Evolutionary conservation across 116 monocot genomes (phyloP).

Genomic region (Dioscorea cayenensis): DNA sequence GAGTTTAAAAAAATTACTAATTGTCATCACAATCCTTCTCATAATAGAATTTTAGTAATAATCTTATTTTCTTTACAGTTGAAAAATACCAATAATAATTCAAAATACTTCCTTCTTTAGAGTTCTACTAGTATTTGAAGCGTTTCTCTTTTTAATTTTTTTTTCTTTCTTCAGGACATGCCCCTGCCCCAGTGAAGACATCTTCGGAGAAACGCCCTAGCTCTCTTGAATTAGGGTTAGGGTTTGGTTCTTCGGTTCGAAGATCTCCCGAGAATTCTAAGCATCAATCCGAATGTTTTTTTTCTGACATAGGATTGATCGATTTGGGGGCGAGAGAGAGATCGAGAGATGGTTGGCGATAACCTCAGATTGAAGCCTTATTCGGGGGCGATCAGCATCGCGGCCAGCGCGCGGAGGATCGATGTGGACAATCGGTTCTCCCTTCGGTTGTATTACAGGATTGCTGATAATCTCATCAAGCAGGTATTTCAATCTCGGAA

Average conservation of each 20-base stretch:
- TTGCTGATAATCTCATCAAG: conserved; percentile 69
- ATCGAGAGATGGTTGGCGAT: background rate
- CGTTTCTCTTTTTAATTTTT: too few relatives aligned
- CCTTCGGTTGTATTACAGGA: conserved; percentile 69
- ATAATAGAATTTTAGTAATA: too few relatives aligned
- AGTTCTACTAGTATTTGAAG: too few relatives aligned
- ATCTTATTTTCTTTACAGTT: too few relatives aligned
- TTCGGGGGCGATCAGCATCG: conserved; percentile 59
- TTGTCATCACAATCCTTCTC: too few relatives aligned
- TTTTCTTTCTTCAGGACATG: too few relatives aligned
- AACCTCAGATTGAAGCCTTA: conserved; percentile 19
- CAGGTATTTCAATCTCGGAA: conserved; percentile 47
- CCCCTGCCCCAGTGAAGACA: too few relatives aligned
- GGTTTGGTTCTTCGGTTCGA: background rate
- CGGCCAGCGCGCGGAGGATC: conserved; percentile 46
- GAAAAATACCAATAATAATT: too few relatives aligned
- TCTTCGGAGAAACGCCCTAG: background rate
- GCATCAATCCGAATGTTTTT: conserved; percentile 2
- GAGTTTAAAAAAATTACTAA: too few relatives aligned
- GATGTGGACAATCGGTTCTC: conserved; percentile 81
- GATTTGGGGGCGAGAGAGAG: background rate
- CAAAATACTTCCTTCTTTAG: too few relatives aligned
- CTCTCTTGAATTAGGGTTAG: background rate
- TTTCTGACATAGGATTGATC: background rate
- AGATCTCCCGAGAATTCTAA: background rate